Percentiles rank a stretch among this genome's conserved stretches.
Evolutionary conservation across 345 rosid genomes (phyloP).

Genomic region (Clarkia xantiana): DNA sequence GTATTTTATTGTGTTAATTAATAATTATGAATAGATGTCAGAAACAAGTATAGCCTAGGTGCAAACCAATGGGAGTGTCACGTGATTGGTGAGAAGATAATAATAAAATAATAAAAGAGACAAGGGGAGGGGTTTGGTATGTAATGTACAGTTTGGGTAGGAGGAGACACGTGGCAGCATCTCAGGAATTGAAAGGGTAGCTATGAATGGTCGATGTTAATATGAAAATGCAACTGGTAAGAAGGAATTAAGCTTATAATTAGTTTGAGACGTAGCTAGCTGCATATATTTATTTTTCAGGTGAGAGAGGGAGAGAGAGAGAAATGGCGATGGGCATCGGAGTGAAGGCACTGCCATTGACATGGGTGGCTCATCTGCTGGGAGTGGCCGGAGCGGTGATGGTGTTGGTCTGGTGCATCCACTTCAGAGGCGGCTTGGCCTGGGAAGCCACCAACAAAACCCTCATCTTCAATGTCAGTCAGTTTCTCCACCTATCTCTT

Average conservation of each 20-base stretch:
- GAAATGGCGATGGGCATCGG: constrained; percentile 31
- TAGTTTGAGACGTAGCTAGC: too few species aligned
- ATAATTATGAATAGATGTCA: too few species aligned
- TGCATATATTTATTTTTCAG: too few species aligned
- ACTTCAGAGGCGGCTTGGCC: constrained; percentile 74
- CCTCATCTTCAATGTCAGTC: constrained; percentile 81
- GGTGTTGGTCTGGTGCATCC: constrained; percentile 72
- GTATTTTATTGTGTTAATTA: too few species aligned
- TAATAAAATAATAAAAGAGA: too few species aligned
- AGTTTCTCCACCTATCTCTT: not conserved
- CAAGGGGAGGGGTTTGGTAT: too few species aligned
- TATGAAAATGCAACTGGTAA: not conserved
- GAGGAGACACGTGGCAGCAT: not conserved
- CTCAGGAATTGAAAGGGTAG: not conserved
- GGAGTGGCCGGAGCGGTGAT: constrained; percentile 39
- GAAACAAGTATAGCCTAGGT: too few species aligned
- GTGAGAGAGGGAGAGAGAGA: not conserved
- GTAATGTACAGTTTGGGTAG: too few species aligned
- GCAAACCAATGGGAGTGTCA: too few species aligned
- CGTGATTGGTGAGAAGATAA: too few species aligned
- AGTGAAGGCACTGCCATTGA: constrained; percentile 34
- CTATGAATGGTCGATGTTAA: constrained; percentile 2
- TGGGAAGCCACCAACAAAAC: constrained; percentile 77
- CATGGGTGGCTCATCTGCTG: constrained; percentile 50
- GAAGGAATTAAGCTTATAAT: not conserved